Base-by-base conservation (phyloP, 2,329 filamentous ascomycete genomes). In the Neocatenulostroma microsporum region DNA sequence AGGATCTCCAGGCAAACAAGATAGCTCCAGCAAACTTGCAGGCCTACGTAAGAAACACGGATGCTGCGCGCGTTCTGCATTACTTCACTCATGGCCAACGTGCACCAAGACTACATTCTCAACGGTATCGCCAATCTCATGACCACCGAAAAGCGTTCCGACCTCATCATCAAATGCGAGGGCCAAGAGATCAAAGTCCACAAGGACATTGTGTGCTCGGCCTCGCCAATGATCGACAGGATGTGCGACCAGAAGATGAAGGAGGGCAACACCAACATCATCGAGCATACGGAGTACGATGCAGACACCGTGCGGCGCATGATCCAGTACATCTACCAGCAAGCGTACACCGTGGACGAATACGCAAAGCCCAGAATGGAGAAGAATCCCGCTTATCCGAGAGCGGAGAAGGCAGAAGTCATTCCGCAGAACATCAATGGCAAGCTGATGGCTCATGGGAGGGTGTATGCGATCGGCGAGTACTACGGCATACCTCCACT, bases 401-500 rank as follows among this genome's bases (percentile, higher is more conserved):
- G 29, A 36, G 25, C 7, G 12, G 12, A n/a, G 8, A 27, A 15
- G 15, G 11, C 10, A 11, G 32, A 18, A 10, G 12, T 26, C 20
- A 18, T n/a, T 14, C 21, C 21, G 9, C 6, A 6, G 7, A 21
- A 21, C 15, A n/a, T 28, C 32, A 40, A 42, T 29, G 30, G 37
- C 14, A 31, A 18, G 6, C 35, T 41, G 25, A 36, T 41, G 5
- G 28, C 34, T 18, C 44, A 49, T 18, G 44, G 34, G 15, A 19
- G 36, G 2, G 36, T 45, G 10, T 47, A 36, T 24, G 40, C 24
- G 10, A 42, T 47, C 17, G 46, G 33, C 19, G 40, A 45, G n/a
- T 45, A 45, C 32, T 49, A 45, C 31, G 28, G 41, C n/a, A 33
- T 47, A 17, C 35, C 29, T 2, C 21, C n/a, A 4, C 37, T 49